A percentile compares a stretch with the other conserved stretches of the same genome.
Conservation (phyloP, 1,284 basidiomycete species). For the Caloboletus firmus region DNA sequence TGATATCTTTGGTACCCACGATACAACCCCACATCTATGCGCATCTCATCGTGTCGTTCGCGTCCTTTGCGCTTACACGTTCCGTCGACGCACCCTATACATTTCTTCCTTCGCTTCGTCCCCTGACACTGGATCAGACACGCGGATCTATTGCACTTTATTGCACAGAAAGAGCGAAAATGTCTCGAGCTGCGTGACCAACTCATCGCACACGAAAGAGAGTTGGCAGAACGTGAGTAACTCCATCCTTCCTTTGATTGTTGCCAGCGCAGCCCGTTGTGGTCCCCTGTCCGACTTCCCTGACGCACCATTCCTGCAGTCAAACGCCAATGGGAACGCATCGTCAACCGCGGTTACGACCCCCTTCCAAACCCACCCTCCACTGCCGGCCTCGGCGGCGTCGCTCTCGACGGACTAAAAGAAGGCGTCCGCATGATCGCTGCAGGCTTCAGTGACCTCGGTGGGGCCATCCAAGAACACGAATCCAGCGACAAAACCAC, state of each 20-base stretch:
- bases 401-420: constrained; percentile 57
- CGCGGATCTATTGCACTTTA: constrained; percentile 71
- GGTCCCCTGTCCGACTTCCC: not conserved
- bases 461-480: constrained; percentile 18
- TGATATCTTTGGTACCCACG: not conserved
- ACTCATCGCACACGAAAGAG: constrained; percentile 65
- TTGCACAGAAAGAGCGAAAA: constrained; percentile 80
- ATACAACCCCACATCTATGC: not conserved
- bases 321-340: constrained; percentile 79
- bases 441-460: constrained; percentile 37
- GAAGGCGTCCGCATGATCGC: constrained; percentile 61
- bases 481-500: constrained; percentile 1
- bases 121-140: constrained; percentile 49
- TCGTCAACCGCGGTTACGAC: constrained; percentile 59
- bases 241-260: not conserved
- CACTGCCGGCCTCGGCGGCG: constrained; percentile 26
- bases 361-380: not conserved
- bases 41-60: not conserved
- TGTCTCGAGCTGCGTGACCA: constrained; percentile 76
- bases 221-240: constrained; percentile 56
- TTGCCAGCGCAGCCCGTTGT: not conserved
- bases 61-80: not conserved
- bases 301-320: constrained; percentile 38
- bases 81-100: not conserved
- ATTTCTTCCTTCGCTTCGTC: not conserved